Evolutionary conservation across 106 monocot genomes (phyloP).

Genomic region (Phalaenopsis equestris): DNA sequence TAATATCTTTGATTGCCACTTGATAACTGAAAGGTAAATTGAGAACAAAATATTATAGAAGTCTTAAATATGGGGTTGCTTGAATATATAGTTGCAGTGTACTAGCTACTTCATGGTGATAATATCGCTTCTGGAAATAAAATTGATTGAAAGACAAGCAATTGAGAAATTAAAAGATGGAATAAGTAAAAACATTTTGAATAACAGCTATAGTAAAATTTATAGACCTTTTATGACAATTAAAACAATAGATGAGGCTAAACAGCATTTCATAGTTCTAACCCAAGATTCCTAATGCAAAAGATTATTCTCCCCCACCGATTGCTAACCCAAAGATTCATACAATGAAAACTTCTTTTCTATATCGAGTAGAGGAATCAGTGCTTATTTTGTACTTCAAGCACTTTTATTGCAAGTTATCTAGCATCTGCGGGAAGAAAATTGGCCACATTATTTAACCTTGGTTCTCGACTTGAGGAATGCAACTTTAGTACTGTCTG

Average conservation of each 20-base stretch:
- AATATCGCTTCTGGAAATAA: not conserved
- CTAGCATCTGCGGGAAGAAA: no score
- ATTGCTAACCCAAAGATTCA: not conserved
- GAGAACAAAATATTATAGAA: not conserved
- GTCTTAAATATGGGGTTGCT: not conserved
- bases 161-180: not conserved
- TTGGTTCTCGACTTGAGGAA: no score
- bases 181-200: not conserved
- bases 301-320: not conserved
- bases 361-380: not conserved
- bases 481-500: no score
- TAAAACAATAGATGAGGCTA: not conserved
- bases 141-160: not conserved
- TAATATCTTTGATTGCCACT: conserved; percentile 90
- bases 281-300: not conserved
- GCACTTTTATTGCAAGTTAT: no score
- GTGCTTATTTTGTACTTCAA: no score
- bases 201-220: not conserved
- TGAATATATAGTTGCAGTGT: not conserved
- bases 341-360: not conserved
- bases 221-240: not conserved
- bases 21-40: not conserved
- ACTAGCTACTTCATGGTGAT: not conserved
- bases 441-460: no score
- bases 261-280: not conserved